A percentile compares a stretch with the other conserved stretches of the same genome.
Evolutionary conservation across 2,329 filamentous ascomycete species (phyloP).

Genomic region (Phaeophleospora eucalypticola): DNA sequence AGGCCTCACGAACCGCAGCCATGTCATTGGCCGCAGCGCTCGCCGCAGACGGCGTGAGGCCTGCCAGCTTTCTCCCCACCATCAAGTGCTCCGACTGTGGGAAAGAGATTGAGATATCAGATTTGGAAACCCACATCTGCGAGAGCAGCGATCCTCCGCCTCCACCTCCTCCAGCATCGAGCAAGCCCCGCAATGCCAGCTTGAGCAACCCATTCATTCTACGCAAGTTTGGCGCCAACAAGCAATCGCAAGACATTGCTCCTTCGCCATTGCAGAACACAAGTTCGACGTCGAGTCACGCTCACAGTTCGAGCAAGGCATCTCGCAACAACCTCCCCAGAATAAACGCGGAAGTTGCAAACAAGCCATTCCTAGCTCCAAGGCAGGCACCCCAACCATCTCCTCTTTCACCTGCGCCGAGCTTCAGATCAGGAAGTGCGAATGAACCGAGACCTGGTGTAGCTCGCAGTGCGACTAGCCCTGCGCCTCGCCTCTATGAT

Average conservation of each 20-base stretch:
- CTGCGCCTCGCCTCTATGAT: slow-evolving; percentile 29
- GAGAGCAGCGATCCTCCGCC: slow-evolving; percentile 11
- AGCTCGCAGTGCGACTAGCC: slow-evolving; percentile 29
- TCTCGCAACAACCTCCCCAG: slow-evolving; percentile 16
- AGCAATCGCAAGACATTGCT: slow-evolving; percentile 3
- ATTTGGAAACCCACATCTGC: slow-evolving; percentile 82
- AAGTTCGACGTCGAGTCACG: slow-evolving; percentile 1
- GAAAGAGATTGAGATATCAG: slow-evolving; percentile 71
- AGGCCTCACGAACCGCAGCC: not conserved
- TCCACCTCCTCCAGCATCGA: slow-evolving; percentile 8
- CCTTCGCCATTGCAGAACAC: slow-evolving; percentile 7
- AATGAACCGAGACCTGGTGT: slow-evolving; percentile 23
- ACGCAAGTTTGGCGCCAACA: slow-evolving; percentile 17
- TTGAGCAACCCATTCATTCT: slow-evolving; percentile 28
- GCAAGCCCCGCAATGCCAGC: slow-evolving; percentile 17
- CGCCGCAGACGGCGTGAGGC: slow-evolving; percentile 42
- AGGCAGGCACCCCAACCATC: slow-evolving; percentile 56
- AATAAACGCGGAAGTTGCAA: slow-evolving; percentile 31
- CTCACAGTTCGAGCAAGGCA: slow-evolving; percentile 2
- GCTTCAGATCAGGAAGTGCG: slow-evolving; percentile 24
- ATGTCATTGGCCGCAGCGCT: slow-evolving; percentile 31
- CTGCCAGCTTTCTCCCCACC: slow-evolving; percentile 69
- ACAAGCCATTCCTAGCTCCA: slow-evolving; percentile 28
- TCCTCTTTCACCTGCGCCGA: slow-evolving; percentile 33
- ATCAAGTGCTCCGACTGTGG: slow-evolving; percentile 86